A percentile compares a stretch with the other conserved stretches of the same genome.
Conservation (phyloP, 2,329 filamentous ascomycete species). For the Lachnum nothofagi region DNA sequence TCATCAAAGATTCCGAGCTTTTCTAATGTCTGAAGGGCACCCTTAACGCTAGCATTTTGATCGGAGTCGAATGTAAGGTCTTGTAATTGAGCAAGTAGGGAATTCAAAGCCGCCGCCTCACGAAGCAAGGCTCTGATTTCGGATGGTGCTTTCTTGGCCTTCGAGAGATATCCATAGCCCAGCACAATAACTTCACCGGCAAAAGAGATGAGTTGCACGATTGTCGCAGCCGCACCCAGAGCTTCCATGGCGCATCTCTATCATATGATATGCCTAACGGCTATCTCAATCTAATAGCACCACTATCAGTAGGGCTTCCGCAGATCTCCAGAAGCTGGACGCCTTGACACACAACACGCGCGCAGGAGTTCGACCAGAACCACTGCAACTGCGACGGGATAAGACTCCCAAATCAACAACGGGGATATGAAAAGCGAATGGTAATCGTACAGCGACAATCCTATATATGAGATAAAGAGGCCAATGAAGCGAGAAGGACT, state of each 20-base stretch:
- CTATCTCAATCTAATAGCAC: too few relatives aligned
- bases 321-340: too few relatives aligned
- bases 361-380: too few relatives aligned
- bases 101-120: conserved; percentile 9
- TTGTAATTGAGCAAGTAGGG: conserved; percentile 8
- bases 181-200: conserved; percentile 5
- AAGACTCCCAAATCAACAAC: too few relatives aligned
- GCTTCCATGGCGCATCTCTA: conserved; percentile 11
- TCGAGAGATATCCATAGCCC: conserved; percentile 11
- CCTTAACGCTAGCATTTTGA: not conserved
- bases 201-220: conserved; percentile 10
- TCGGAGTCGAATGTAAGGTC: not conserved
- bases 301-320: too few relatives aligned
- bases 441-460: too few relatives aligned
- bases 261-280: too few relatives aligned
- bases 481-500: too few relatives aligned
- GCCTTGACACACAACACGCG: too few relatives aligned
- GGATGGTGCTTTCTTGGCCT: conserved; percentile 10
- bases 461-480: too few relatives aligned
- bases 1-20: conserved; percentile 8
- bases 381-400: too few relatives aligned
- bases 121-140: conserved; percentile 8
- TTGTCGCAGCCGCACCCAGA: conserved; percentile 5
- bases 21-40: conserved; percentile 4
- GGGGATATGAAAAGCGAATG: too few relatives aligned